Base-by-base conservation (phyloP, 768 basidiomycete species). In the Xerocomellus chrysenteron region DNA sequence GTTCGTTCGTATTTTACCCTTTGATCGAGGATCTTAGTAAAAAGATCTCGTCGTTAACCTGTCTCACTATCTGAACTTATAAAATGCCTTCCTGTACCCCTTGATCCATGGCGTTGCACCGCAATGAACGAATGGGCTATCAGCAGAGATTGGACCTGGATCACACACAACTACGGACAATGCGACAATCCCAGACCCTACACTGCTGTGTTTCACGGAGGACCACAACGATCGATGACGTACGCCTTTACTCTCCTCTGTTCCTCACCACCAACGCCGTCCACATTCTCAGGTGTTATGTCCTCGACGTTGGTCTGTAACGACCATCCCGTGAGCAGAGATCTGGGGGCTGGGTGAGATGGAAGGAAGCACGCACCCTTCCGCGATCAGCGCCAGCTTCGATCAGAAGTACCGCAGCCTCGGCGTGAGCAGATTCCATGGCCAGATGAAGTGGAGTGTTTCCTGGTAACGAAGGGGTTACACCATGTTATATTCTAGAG, bases 361-460 rank as follows among this genome's bases (percentile, higher is more conserved):
- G 2, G 33, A 19, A 41, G 30, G 48, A 51, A 57, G 55, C 43
- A 78, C 90, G 61, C 73, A 95, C 94, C 64, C 92, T 81, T 61
- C 82, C 82, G 32, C 96, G 86, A 78, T 98, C 96, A 9, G 95
- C 95, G 19, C 96, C 96, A 45, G 93, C 95, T 69, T 96, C 92
- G 57, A 99, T 96, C 49, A 99, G 80, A 48, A 90, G 71, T 2
- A 94, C 90, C 11, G 96, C 96, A 16, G 86, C 90, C 68, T 93
- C 87, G 14, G 92, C 96, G 68, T 98, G 91, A 17, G 88, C 96
- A 52, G 91, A 94, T 65, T 99, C 96, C 88, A 99, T 90, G 17
- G 96, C 95, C 33, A 99, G 83, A 78, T 99, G 97, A 37, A 99
- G 76, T 2, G 97, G 94, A 2, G 97, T 98, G 68, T 98, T 97